Base-by-base conservation (phyloP, 495 filamentous ascomycete species). In the Hypoxylon crocopeplum region DNA sequence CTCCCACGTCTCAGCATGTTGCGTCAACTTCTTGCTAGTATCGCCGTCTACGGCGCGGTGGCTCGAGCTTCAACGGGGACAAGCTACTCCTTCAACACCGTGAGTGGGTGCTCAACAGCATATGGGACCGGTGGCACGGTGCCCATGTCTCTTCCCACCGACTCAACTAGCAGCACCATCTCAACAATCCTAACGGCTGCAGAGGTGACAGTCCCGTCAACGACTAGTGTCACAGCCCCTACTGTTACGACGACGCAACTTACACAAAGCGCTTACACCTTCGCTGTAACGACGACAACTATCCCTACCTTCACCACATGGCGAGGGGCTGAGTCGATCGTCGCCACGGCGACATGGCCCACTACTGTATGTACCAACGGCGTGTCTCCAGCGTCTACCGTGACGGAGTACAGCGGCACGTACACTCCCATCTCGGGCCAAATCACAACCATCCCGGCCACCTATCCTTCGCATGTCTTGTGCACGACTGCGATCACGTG, bases 401-500 rank as follows among this genome's bases (percentile, higher is more conserved):
- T 67, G 22, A 67, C 67, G n/a, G 34, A 62, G 29, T 69, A 62
- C 51, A 62, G 44, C 44, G 68, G 68, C 13, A 63, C 27, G 10
- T 70, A 66, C 49, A 38, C 32, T 1, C 65, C 64, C 0, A 20
- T 60, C 12, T 22, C 64, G 8, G 61, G 65, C 8, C 65, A 68
- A 29, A 47, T 48, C 12, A 66, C 65, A 2, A 48, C 38, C 5
- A 24, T 53, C 1, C 58, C 61, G 5, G 36, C 64, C 8, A 40
- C 61, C 0, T 70, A 68, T 34, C 58, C 65, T 2, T 50, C 61
- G 0, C 33, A 53, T 20, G 65, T 64, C 5, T 2, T 56, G 1
- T 70, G 68, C 38, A 30, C 45, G 5, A 60, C 64, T 0, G 48
- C 13, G 0, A 48, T 62, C 7, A 62, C 58, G 7, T 42, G 48